These are phyloP conservation scores for Aspergillus indologenus DNA, from an alignment of 495 filamentous ascomycete species.

Conservation along the genomic window DNA sequence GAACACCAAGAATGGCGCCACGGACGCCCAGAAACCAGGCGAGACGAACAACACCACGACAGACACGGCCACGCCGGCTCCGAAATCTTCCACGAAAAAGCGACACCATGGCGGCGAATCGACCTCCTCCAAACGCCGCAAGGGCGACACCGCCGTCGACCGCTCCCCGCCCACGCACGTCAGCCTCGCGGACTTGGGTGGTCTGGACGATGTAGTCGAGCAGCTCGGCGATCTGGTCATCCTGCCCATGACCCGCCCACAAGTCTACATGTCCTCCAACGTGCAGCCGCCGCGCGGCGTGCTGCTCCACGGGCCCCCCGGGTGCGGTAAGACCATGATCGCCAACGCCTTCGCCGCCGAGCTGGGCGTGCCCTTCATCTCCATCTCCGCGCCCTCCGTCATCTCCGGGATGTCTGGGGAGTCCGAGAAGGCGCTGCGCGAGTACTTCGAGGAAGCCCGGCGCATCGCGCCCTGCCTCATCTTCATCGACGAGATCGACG, in stretches of 20 bases:
- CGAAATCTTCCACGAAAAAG: constrained; percentile 39
- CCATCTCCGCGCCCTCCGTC: constrained; percentile 83
- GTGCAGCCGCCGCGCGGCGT: constrained; percentile 82
- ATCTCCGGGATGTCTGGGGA: constrained; percentile 95
- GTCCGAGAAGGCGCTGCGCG: constrained; percentile 89
- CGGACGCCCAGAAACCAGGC: constrained; percentile 34
- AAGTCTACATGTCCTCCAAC: constrained; percentile 58
- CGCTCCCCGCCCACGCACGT: constrained; percentile 71
- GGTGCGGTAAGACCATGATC: constrained; percentile 93
- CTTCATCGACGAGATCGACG: constrained; percentile 96
- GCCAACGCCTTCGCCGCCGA: constrained; percentile 87
- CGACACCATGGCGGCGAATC: constrained; percentile 68
- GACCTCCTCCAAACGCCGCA: constrained; percentile 58
- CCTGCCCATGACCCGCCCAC: constrained; percentile 71
- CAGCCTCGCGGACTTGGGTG: constrained; percentile 78
- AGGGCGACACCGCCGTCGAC: constrained; percentile 53
- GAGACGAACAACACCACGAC: constrained; percentile 26
- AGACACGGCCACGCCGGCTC: constrained; percentile 18
- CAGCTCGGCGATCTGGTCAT: constrained; percentile 78
- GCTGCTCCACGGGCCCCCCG: constrained; percentile 86
- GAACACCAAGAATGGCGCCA: constrained; percentile 56
- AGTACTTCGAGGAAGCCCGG: constrained; percentile 86
- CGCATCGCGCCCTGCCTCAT: constrained; percentile 85
- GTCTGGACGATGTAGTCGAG: constrained; percentile 74
- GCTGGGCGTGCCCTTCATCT: constrained; percentile 80